Conservation (phyloP, 2,329 filamentous ascomycete species). For the Colletotrichum sansevieriae region DNA sequence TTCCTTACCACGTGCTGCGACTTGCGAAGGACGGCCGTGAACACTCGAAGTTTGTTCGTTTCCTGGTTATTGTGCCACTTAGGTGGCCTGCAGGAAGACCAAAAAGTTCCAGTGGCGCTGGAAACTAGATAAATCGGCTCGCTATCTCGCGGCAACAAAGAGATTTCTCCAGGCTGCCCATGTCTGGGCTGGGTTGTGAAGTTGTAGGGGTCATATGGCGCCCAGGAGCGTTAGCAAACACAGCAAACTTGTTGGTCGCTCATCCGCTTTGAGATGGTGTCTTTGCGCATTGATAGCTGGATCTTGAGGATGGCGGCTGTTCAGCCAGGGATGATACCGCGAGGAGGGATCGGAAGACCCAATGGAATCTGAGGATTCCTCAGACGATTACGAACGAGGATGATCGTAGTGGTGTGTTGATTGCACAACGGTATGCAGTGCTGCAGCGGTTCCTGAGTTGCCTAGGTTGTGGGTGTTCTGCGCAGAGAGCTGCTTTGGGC, state of each 20-base stretch:
- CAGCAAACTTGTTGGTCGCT: neutral
- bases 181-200: slow-evolving; percentile 4
- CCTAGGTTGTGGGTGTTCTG: neutral
- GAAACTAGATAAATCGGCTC: slow-evolving; percentile 31
- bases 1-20: slow-evolving; percentile 37
- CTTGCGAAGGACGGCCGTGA: slow-evolving; percentile 13
- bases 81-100: neutral
- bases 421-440: slow-evolving; percentile 12
- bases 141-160: slow-evolving; percentile 13
- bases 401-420: slow-evolving; percentile 20
- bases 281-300: neutral
- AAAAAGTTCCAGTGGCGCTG: slow-evolving; percentile 9
- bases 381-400: slow-evolving; percentile 17
- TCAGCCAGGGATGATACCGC: slow-evolving; percentile 28
- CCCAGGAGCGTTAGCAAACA: slow-evolving; percentile 12
- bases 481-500: neutral
- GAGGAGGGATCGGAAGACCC: slow-evolving; percentile 23
- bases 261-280: neutral
- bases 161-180: neutral
- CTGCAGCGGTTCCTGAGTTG: slow-evolving; percentile 11
- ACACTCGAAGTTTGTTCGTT: slow-evolving; percentile 5
- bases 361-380: slow-evolving; percentile 18
- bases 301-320: neutral
- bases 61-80: slow-evolving; percentile 1
- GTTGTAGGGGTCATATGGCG: slow-evolving; percentile 8